These are phyloP conservation scores for Cercophora samala DNA, from an alignment of 495 filamentous ascomycete species.

Conservation along the genomic window DNA sequence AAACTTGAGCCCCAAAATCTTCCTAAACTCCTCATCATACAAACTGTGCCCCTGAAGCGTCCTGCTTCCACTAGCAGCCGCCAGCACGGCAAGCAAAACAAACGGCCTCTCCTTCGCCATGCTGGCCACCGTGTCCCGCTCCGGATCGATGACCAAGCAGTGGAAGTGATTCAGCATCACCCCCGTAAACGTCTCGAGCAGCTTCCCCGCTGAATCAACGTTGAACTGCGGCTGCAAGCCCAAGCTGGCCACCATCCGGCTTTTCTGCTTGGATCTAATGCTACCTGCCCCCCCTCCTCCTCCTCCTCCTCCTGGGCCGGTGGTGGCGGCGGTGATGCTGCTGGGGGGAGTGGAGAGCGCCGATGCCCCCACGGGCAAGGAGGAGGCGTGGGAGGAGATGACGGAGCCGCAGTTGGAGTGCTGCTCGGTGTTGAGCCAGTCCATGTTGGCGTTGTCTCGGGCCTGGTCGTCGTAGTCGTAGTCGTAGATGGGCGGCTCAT, in stretches of 20 bases:
- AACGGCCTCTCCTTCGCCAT: slow-evolving; percentile 42
- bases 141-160: slow-evolving; percentile 33
- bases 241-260: slow-evolving; percentile 25
- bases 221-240: slow-evolving; percentile 48
- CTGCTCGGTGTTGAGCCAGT: slow-evolving; percentile 15
- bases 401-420: slow-evolving; percentile 17
- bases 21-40: slow-evolving; percentile 50
- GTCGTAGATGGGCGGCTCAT: slow-evolving; percentile 8
- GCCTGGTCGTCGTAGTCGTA: slow-evolving; percentile 13
- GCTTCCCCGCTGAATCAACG: slow-evolving; percentile 40
- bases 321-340: slow-evolving; percentile 15
- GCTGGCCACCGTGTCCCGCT: slow-evolving; percentile 32
- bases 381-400: slow-evolving; percentile 26
- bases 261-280: not conserved
- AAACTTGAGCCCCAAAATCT: slow-evolving; percentile 48
- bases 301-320: no score
- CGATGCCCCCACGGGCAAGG: slow-evolving; percentile 35
- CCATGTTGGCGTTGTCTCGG: slow-evolving; percentile 14
- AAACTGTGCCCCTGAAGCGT: slow-evolving; percentile 45
- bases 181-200: slow-evolving; percentile 38
- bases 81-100: slow-evolving; percentile 44
- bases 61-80: slow-evolving; percentile 41
- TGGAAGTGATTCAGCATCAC: slow-evolving; percentile 42
- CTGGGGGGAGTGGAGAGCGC: slow-evolving; percentile 30
- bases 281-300: no score